Evolutionary conservation across 306 rosid species (phyloP), one percentile per base, ranked within the genome.

Genomic region (Cicer chorassanicum): DNA sequence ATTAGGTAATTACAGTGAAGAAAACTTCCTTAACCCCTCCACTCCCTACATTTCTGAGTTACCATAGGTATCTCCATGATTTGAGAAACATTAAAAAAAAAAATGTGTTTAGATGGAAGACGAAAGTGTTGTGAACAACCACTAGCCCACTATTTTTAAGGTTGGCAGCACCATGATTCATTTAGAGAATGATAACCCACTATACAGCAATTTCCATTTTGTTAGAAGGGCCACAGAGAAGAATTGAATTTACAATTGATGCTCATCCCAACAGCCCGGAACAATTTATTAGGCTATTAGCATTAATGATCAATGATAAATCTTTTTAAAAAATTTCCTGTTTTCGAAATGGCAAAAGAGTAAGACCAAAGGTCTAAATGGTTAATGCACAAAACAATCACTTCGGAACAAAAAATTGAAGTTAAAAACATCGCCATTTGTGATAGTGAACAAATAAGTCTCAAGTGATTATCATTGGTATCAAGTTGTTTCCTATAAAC

Each of bases 181-280:
- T 29, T 29, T 29, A 29, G 5, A 29, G 36, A 0, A 29, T 29
- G 36, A 29, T 29, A 29, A 29, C 36, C 36, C 36, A 29, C 5
- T 29, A 29, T 29, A 29, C 36, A 29, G 36, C 5, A 29, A 3
- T 29, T 29, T 29, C 5, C 5, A 10, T 45, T 45, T 70, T 45
- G 68, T 51, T 73, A 13, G 1, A 8, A 48, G 18, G 65, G 16
- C 65, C 64, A 75, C 53, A 63, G 8, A 72, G 40, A 36, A 74
- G 39, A 46, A 7, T 18, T 19, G 13, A 54, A 2, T 13, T 36
- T 50, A 36, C 38, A 12, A 24, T n/a, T n/a, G 2, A 55, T 10
- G 48, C 43, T 10, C 18, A 10, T 10, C 19, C 74, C 56, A 42
- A 51, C 56, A n/a, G 6, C 80, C 45, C 56, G n/a, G 60, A 59